Percentiles rank a stretch among this genome's conserved stretches.
Evolutionary conservation across 805 yeast species (phyloP).

Genomic region (Nakazawaea ishiwadae): DNA sequence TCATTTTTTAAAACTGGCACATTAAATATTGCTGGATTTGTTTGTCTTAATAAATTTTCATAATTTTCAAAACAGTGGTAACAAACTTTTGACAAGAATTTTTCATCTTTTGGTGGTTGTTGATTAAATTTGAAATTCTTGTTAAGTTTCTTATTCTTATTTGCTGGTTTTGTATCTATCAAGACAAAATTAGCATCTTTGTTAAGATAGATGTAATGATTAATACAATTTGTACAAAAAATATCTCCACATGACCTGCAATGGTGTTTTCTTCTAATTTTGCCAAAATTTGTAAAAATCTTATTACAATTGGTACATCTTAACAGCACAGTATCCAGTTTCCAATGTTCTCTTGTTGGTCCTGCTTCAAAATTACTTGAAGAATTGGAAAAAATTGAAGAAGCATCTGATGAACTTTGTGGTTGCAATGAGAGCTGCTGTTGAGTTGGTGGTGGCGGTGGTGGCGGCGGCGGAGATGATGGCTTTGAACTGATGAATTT

Average conservation of each 20-base stretch:
- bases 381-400: constrained; percentile 7
- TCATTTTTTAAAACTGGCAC: background rate
- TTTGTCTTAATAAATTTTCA: constrained; percentile 23
- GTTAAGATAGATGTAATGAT: constrained; percentile 29
- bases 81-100: constrained; percentile 30
- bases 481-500: background rate
- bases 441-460: background rate
- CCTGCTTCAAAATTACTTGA: constrained; percentile 4
- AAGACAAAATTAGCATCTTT: constrained; percentile 29
- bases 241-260: constrained; percentile 37
- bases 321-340: constrained; percentile 60
- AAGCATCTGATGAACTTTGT: constrained; percentile 8
- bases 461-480: background rate
- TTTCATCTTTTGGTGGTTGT: constrained; percentile 14
- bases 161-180: constrained; percentile 20
- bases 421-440: background rate
- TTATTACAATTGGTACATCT: constrained; percentile 67
- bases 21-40: constrained; percentile 10
- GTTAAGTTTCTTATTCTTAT: constrained; percentile 5
- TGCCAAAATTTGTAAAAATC: constrained; percentile 68
- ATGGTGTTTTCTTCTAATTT: constrained; percentile 45
- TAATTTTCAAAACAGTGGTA: constrained; percentile 27
- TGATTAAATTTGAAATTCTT: background rate
- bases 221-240: constrained; percentile 33
- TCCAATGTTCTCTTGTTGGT: constrained; percentile 67